Evolutionary conservation across 1,284 basidiomycete genomes (phyloP).

Genomic region (Wolfiporia cocos): DNA sequence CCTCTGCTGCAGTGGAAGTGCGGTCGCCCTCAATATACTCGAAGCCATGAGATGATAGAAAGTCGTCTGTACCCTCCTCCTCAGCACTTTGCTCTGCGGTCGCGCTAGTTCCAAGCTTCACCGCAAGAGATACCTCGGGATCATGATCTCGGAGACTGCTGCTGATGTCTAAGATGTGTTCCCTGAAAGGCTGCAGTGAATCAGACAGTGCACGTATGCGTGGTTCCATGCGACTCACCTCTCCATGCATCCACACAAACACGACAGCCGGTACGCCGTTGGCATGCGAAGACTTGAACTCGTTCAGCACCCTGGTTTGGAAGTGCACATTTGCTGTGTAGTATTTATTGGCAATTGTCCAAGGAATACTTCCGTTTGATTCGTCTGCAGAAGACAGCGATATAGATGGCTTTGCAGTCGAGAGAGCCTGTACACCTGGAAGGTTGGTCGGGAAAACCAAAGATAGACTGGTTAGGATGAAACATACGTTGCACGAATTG

Average conservation of each 20-base stretch:
- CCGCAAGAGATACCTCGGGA: slow-evolving; percentile 67
- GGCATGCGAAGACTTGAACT: slow-evolving; percentile 22
- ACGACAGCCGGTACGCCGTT: slow-evolving; percentile 64
- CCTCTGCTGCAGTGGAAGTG: slow-evolving; percentile 17
- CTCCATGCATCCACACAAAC: slow-evolving; percentile 60
- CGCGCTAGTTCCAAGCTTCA: slow-evolving; percentile 36
- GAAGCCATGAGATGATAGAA: slow-evolving; percentile 61
- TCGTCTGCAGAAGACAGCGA: slow-evolving; percentile 10
- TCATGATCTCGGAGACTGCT: slow-evolving; percentile 41
- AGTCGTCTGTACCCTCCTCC: slow-evolving; percentile 53
- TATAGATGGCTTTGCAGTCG: slow-evolving; percentile 4
- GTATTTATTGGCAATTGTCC: slow-evolving; percentile 82
- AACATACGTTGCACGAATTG: slow-evolving; percentile 42
- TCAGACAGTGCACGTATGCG: slow-evolving; percentile 7
- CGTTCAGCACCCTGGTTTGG: slow-evolving; percentile 25
- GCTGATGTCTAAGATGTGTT: slow-evolving; percentile 45
- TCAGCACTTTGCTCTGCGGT: slow-evolving; percentile 25
- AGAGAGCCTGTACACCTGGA: slow-evolving; percentile 22
- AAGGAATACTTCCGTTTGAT: slow-evolving; percentile 40
- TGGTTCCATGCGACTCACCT: slow-evolving; percentile 37
- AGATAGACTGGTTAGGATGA: slow-evolving; percentile 14
- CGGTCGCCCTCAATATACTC: slow-evolving; percentile 57
- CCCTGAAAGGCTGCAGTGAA: slow-evolving; percentile 38
- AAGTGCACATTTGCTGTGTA: slow-evolving; percentile 78
- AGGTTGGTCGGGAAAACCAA: slow-evolving; percentile 10